phyloP scores from a whole-genome alignment of 2,329 filamentous ascomycete genomes.

The Penicillium sp. region DNA sequence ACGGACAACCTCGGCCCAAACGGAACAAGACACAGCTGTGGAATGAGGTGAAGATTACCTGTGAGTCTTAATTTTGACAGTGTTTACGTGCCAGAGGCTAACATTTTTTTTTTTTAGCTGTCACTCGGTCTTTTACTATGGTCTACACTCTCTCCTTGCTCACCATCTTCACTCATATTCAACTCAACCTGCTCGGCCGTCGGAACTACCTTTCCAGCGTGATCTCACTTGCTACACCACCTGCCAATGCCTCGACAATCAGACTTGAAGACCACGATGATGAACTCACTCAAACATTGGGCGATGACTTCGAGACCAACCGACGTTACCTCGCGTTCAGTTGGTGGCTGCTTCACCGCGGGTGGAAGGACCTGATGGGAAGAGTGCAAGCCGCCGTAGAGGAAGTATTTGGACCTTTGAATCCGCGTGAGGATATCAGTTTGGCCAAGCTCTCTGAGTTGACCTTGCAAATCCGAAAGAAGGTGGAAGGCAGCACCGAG shows the following conservation, averaged over 20 bases:
- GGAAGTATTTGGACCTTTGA: constrained; percentile 83
- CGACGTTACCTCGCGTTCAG: constrained; percentile 92
- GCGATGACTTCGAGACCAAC: constrained; percentile 94
- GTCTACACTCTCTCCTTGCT: constrained; percentile 88
- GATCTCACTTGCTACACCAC: constrained; percentile 78
- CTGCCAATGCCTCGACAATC: constrained; percentile 69
- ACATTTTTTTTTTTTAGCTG: constrained; percentile 56
- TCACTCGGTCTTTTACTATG: constrained; percentile 86
- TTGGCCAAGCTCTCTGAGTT: constrained; percentile 76
- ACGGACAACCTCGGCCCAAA: constrained; percentile 54
- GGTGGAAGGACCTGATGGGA: constrained; percentile 78
- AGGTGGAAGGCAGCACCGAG: constrained; percentile 72
- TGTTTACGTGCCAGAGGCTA: not conserved
- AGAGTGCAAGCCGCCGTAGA: constrained; percentile 82
- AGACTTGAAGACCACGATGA: constrained; percentile 94
- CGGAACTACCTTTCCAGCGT: constrained; percentile 95
- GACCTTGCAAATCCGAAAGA: constrained; percentile 76
- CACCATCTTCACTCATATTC: constrained; percentile 87
- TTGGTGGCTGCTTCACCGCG: constrained; percentile 94
- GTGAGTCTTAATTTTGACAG: constrained; percentile 47
- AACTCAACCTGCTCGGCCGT: constrained; percentile 93
- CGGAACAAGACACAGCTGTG: constrained; percentile 91
- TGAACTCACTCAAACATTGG: constrained; percentile 79
- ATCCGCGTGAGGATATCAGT: constrained; percentile 82
- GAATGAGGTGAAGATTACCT: constrained; percentile 95